phyloP scores from a whole-genome alignment of 164 flowering plant species.

The Aristolochia californica region DNA sequence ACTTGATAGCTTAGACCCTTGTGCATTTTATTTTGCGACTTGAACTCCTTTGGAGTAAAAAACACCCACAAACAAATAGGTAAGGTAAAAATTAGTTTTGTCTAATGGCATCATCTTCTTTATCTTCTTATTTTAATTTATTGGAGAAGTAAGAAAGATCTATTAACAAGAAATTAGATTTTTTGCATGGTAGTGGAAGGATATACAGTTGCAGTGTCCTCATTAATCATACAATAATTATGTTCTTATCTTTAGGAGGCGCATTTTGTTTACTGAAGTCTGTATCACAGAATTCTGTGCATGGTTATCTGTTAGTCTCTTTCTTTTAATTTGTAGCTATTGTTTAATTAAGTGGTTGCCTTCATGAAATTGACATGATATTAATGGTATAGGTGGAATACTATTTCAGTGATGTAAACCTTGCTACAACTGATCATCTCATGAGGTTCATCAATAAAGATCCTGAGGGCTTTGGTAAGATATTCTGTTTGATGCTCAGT shows the following conservation, averaged over 20 bases:
- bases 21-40: too few species aligned
- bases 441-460: slow-evolving; percentile 79
- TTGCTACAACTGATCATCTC: slow-evolving; percentile 91
- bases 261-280: too few species aligned
- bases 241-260: neutral
- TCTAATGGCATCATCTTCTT: too few species aligned
- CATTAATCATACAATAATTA: neutral
- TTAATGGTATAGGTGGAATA: slow-evolving; percentile 16
- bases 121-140: too few species aligned
- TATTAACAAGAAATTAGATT: too few species aligned
- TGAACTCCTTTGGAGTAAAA: too few species aligned
- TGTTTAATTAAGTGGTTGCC: neutral
- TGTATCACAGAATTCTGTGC: too few species aligned
- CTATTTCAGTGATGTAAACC: slow-evolving; percentile 89
- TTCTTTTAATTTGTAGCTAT: neutral
- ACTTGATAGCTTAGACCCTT: too few species aligned
- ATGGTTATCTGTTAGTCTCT: neutral
- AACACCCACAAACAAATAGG: too few species aligned
- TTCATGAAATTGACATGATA: neutral
- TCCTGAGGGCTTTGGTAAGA: slow-evolving; percentile 85
- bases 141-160: too few species aligned
- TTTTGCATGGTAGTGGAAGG: too few species aligned
- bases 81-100: too few species aligned
- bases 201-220: neutral
- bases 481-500: neutral